phyloP scores from a whole-genome alignment of 352 stramenopile species.

The Blastocystis sp. region DNA sequence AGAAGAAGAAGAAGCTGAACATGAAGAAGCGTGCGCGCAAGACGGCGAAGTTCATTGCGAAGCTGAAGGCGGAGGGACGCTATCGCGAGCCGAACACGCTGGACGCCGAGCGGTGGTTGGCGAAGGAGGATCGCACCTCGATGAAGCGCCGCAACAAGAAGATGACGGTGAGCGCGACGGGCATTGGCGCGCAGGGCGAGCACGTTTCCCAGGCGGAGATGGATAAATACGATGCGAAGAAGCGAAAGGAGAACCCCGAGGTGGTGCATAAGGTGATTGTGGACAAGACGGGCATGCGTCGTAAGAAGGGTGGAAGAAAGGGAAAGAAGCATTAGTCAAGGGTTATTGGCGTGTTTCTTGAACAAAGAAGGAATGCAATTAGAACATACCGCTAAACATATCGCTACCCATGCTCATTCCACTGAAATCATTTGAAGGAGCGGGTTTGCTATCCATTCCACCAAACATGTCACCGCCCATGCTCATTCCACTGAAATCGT shows the following conservation, averaged over 20 bases:
- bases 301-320: slow-evolving; percentile 47
- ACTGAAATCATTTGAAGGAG: neutral
- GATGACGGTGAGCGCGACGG: slow-evolving; percentile 42
- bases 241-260: slow-evolving; percentile 44
- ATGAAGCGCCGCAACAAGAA: slow-evolving; percentile 51
- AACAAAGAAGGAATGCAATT: slow-evolving; percentile 20
- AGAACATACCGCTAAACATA: slow-evolving; percentile 72
- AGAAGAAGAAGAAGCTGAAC: slow-evolving; percentile 58
- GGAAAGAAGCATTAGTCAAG: slow-evolving; percentile 25
- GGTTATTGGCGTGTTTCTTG: neutral
- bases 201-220: slow-evolving; percentile 66
- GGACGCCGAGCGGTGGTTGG: slow-evolving; percentile 68
- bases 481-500: slow-evolving; percentile 14
- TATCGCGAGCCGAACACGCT: slow-evolving; percentile 41
- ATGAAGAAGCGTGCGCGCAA: slow-evolving; percentile 56
- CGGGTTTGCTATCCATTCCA: slow-evolving; percentile 63
- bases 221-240: slow-evolving; percentile 71
- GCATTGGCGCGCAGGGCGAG: slow-evolving; percentile 64
- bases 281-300: slow-evolving; percentile 47
- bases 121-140: slow-evolving; percentile 44
- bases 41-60: slow-evolving; percentile 47
- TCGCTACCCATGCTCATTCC: slow-evolving; percentile 22
- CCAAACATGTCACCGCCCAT: slow-evolving; percentile 72
- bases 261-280: slow-evolving; percentile 43
- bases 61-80: slow-evolving; percentile 51